A percentile compares a stretch with the other conserved stretches of the same genome.
phyloP scores from a whole-genome alignment of 257 asterid genomes.

The Parsonsia alboflavescens region DNA sequence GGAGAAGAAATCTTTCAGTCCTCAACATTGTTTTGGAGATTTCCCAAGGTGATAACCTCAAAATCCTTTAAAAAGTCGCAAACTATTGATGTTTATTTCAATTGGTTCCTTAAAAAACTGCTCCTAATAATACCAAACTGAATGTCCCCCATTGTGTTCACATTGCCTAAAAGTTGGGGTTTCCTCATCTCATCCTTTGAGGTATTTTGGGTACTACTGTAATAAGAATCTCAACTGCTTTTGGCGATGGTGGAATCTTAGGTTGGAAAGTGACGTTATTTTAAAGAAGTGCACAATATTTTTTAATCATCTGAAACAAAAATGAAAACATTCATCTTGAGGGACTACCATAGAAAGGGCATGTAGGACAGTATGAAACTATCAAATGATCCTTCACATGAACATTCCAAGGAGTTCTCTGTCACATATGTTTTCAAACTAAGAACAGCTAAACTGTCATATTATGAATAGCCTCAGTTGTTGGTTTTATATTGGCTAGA shows the following conservation, averaged over 20 bases:
- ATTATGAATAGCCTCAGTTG: neutral
- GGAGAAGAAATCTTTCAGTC: neutral
- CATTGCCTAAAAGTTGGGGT: neutral
- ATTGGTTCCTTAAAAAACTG: neutral
- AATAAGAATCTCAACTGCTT: neutral
- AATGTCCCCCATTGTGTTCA: neutral
- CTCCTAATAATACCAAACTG: neutral
- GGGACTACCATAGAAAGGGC: neutral
- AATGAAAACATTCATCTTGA: neutral
- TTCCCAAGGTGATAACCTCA: neutral
- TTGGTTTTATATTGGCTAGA: neutral
- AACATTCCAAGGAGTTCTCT: neutral
- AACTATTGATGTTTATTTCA: neutral
- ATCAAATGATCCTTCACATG: neutral
- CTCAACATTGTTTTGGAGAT: constrained; percentile 1
- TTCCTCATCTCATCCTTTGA: neutral
- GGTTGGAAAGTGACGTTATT: neutral
- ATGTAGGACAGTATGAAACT: neutral
- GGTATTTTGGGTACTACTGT: too few species aligned
- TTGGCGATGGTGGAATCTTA: neutral
- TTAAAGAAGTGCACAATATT: neutral
- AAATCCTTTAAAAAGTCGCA: neutral
- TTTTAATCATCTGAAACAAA: neutral
- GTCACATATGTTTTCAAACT: neutral
- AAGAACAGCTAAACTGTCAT: neutral